Evolutionary conservation across 2,329 filamentous ascomycete species (phyloP).

Genomic region (Colletotrichum echinochloae): DNA sequence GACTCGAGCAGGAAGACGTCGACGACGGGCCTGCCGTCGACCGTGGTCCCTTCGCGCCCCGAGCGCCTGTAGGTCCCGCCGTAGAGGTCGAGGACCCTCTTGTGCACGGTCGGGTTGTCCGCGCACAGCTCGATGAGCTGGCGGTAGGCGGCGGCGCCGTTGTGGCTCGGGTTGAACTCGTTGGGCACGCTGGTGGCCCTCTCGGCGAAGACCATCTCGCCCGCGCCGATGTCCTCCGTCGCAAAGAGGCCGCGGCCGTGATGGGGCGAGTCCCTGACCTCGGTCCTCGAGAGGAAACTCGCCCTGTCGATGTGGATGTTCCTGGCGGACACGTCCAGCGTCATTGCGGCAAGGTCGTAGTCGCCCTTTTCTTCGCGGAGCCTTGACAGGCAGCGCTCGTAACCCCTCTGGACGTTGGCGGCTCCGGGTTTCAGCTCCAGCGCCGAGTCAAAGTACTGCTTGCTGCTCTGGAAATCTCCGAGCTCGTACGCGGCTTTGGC

Average conservation of each 20-base stretch:
- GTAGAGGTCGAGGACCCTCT: constrained; percentile 51
- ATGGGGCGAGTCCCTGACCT: constrained; percentile 47
- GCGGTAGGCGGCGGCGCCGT: constrained; percentile 58
- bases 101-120: constrained; percentile 53
- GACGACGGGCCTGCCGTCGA: constrained; percentile 52
- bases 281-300: constrained; percentile 50
- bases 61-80: constrained; percentile 49
- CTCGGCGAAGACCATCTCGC: constrained; percentile 57
- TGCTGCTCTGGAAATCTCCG: constrained; percentile 46
- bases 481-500: constrained; percentile 52
- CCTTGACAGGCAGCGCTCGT: constrained; percentile 38
- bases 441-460: constrained; percentile 44
- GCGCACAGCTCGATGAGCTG: constrained; percentile 53
- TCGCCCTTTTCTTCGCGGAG: constrained; percentile 33
- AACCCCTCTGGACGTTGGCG: constrained; percentile 41
- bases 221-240: constrained; percentile 49
- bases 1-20: constrained; percentile 55
- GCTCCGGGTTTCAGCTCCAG: constrained; percentile 43
- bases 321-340: constrained; percentile 33
- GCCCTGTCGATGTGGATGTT: constrained; percentile 44
- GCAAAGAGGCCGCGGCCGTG: constrained; percentile 59
- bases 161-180: constrained; percentile 54
- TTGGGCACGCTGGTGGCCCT: constrained; percentile 56
- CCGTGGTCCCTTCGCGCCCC: constrained; percentile 48
- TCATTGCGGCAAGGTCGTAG: constrained; percentile 40